Conservation (phyloP, 2,329 filamentous ascomycete species). For the Colletotrichum sp. region DNA sequence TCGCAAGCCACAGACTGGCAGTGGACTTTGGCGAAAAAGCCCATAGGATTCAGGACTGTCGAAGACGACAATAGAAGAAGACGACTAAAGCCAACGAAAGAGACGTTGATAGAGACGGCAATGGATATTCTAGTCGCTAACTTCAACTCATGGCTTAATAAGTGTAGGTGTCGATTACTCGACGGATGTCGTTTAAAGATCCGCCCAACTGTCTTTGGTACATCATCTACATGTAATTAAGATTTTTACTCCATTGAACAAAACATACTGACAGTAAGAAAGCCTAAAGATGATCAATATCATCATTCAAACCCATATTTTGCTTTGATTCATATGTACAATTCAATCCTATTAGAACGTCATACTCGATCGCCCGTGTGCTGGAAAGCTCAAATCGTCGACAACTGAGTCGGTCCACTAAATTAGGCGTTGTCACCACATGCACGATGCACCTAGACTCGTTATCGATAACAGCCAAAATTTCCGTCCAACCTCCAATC, state of each 20-base stretch:
- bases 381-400: neutral
- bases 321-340: neutral
- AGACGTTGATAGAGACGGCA: neutral
- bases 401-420: neutral
- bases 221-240: neutral
- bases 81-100: neutral
- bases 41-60: neutral
- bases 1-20: neutral
- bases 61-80: neutral
- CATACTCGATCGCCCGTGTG: neutral
- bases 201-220: neutral
- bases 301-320: neutral
- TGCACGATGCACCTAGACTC: neutral
- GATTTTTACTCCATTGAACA: neutral
- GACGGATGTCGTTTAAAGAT: neutral
- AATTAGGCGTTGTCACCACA: neutral
- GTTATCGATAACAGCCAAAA: slow-evolving; percentile 21
- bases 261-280: neutral
- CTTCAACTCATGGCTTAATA: neutral
- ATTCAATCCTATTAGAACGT: neutral
- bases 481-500: slow-evolving; percentile 1
- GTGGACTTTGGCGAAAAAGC: neutral
- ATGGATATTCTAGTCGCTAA: neutral
- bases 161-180: neutral
- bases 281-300: neutral